Percentiles rank a stretch among this genome's conserved stretches.
Conservation (phyloP, 164 flowering plant genomes). For the Nelumbo lutea region DNA sequence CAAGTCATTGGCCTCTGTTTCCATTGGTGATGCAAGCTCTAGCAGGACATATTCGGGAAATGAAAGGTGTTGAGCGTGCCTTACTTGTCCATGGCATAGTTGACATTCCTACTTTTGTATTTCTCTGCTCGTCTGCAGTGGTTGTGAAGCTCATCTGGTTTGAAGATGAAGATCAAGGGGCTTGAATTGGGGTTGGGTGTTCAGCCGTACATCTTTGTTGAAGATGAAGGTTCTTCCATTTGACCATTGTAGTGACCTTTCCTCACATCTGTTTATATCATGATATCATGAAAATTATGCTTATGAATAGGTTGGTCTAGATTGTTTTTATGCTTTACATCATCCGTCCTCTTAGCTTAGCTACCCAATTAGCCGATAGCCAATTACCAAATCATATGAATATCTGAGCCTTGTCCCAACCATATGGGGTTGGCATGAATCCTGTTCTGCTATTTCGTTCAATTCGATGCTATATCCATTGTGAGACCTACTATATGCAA, state of each 20-base stretch:
- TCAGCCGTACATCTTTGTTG: neutral
- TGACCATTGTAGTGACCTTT: neutral
- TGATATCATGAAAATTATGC: neutral
- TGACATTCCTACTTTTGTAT: neutral
- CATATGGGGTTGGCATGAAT: too few species aligned
- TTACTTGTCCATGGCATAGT: neutral
- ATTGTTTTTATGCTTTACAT: too few species aligned
- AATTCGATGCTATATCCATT: too few species aligned
- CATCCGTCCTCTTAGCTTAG: too few species aligned
- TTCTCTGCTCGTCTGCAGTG: neutral
- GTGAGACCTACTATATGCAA: too few species aligned
- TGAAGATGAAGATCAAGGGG: neutral
- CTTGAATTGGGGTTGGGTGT: neutral
- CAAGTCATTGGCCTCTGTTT: slow-evolving; percentile 80
- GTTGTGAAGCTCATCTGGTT: neutral
- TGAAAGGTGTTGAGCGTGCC: slow-evolving; percentile 11
- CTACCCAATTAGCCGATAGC: too few species aligned
- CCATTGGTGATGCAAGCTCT: slow-evolving; percentile 75
- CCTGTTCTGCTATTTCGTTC: too few species aligned
- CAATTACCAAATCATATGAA: too few species aligned
- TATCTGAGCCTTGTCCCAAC: too few species aligned
- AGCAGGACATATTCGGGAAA: slow-evolving; percentile 30
- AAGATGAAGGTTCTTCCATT: neutral
- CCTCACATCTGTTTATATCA: neutral
- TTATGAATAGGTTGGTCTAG: neutral